Evolutionary conservation across 805 yeast genomes (phyloP).

Genomic region (Kluyveromyces siamensis): DNA sequence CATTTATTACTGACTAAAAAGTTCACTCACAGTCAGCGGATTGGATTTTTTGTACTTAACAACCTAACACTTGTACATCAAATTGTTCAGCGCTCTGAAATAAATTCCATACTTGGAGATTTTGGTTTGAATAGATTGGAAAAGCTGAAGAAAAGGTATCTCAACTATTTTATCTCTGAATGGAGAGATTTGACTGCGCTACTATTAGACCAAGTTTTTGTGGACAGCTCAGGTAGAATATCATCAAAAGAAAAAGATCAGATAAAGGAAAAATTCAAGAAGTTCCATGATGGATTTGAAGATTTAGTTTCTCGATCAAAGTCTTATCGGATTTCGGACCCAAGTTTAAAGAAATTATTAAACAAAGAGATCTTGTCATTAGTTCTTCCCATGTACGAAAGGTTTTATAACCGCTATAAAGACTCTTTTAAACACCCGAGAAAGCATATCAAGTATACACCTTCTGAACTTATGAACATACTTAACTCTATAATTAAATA

Average conservation of each 20-base stretch:
- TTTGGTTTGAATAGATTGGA: constrained; percentile 55
- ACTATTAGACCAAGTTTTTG: constrained; percentile 69
- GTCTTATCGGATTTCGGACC: constrained; percentile 56
- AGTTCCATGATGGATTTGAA: constrained; percentile 78
- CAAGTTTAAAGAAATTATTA: constrained; percentile 51
- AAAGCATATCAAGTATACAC: constrained; percentile 30
- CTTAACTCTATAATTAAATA: constrained; percentile 21
- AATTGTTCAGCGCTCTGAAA: constrained; percentile 49
- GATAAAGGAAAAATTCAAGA: constrained; percentile 75
- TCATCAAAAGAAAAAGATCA: constrained; percentile 70
- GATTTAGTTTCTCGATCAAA: constrained; percentile 60
- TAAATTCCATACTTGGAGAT: constrained; percentile 44
- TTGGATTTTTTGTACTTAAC: constrained; percentile 66
- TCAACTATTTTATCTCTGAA: constrained; percentile 59
- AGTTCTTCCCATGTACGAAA: constrained; percentile 74
- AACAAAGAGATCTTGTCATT: constrained; percentile 61
- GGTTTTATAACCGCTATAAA: constrained; percentile 62
- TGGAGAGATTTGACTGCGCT: constrained; percentile 77
- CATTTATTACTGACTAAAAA: constrained; percentile 1
- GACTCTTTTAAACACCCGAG: constrained; percentile 29
- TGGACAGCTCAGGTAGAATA: constrained; percentile 37
- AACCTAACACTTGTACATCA: constrained; percentile 71
- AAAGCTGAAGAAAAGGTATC: constrained; percentile 61
- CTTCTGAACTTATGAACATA: constrained; percentile 21
- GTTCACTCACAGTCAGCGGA: constrained; percentile 27